Evolutionary conservation across 164 flowering plant genomes (phyloP).

Genomic region (Vitis rupestris): DNA sequence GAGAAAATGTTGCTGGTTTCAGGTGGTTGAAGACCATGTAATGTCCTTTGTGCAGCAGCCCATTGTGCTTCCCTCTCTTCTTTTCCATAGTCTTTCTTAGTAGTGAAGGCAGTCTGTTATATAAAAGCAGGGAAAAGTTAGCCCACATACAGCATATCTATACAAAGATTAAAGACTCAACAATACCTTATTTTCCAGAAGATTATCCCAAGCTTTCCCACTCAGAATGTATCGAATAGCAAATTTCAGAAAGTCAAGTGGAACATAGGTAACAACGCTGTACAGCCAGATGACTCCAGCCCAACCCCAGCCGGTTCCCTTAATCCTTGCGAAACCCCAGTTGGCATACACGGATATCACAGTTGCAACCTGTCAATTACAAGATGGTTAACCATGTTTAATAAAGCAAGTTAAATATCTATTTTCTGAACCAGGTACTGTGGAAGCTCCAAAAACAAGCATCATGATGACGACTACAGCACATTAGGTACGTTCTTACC

Average conservation of each 20-base stretch:
- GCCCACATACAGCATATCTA: neutral
- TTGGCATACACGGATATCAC: slow-evolving; percentile 50
- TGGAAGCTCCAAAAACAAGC: neutral
- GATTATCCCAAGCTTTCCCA: slow-evolving; percentile 52
- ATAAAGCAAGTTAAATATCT: neutral
- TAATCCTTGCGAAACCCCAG: slow-evolving; percentile 45
- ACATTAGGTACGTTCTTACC: slow-evolving; percentile 21
- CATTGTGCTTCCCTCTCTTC: slow-evolving; percentile 60
- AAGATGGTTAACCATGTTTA: neutral
- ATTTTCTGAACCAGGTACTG: neutral
- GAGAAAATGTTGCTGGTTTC: slow-evolving; percentile 26
- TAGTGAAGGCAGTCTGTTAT: slow-evolving; percentile 52
- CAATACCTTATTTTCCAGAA: slow-evolving; percentile 49
- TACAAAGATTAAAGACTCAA: too few relatives aligned
- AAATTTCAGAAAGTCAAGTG: slow-evolving; percentile 45
- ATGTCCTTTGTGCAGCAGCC: slow-evolving; percentile 55
- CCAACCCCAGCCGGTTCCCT: slow-evolving; percentile 56
- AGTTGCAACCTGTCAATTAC: slow-evolving; percentile 40
- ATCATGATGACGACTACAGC: neutral
- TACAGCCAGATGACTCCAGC: slow-evolving; percentile 59
- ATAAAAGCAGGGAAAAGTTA: neutral
- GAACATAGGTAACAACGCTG: slow-evolving; percentile 43
- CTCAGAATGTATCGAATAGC: slow-evolving; percentile 44
- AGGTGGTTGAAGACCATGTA: slow-evolving; percentile 54
- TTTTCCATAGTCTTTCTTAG: slow-evolving; percentile 54